Base-by-base conservation (phyloP, 2,329 filamentous ascomycete species). In the Ophiostoma sp. region DNA sequence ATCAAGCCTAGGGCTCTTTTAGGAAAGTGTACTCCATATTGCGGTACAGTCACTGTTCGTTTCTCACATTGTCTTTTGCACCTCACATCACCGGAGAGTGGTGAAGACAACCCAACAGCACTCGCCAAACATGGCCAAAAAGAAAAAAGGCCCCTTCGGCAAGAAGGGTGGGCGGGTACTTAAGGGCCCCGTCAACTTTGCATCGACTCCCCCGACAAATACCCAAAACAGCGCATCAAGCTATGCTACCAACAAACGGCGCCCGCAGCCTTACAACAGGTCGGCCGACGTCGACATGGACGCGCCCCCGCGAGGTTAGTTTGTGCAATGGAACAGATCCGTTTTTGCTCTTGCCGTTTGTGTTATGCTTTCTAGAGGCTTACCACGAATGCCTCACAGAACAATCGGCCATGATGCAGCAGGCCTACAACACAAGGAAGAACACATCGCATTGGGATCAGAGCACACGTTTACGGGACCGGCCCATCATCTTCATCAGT, bases 401-500 rank as follows among this genome's bases (percentile, higher is more conserved):
- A 42, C 42, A 78, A 38, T 64, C 80, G 67, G 77, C 78, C 5
- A 77, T 82, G 72, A 78, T 78, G 66, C 82, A 85, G 27, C 81
- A 84, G 73, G 83, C 82, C 69, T 77, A 80, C 67, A 80, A 83
- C 69, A 85, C 83, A 2, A 78, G 78, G 27, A 81, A 82, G 66
- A 81, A 82, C 65, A 77, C 78, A 45, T 78, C 77, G 0, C 72
- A 73, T n/a, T 80, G 77, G 78, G 76, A 75, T 16, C 72, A 74
- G 44, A 79, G 78, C 68, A 75, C 76, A 27, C 81, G 77, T 64
- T 76, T 87, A 9, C 79, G 85, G 67, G 76, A 78, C 60, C 79
- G 78, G 58, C 84, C 85, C 1, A 79, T 87, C 4, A 70, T 71
- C 0, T 87, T 87, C 68, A 76, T 85, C 64, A 86, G 83, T 70